These are phyloP conservation scores for Yamadazyma scolyti DNA, from an alignment of 805 yeast genomes.

Conservation along the genomic window DNA sequence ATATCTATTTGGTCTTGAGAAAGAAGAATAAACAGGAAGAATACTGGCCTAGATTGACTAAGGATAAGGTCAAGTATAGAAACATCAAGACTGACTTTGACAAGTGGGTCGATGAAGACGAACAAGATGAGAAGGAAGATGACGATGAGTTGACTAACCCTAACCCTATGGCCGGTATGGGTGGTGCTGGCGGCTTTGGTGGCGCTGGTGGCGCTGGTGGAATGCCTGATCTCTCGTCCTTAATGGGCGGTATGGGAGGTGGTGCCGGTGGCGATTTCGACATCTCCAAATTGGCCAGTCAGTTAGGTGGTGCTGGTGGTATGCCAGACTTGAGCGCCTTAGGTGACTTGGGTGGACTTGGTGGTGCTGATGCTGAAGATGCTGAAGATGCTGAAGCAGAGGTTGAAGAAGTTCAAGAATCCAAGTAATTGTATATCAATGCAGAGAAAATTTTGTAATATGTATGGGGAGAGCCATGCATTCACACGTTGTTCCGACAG, in stretches of 20 bases:
- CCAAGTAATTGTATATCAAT: slow-evolving; percentile 4
- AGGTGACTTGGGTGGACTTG: slow-evolving; percentile 22
- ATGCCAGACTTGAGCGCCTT: slow-evolving; percentile 11
- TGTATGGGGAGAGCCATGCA: too few species aligned
- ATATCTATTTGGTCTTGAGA: slow-evolving; percentile 59
- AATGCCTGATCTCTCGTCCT: slow-evolving; percentile 17
- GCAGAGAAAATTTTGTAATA: too few species aligned
- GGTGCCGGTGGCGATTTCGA: slow-evolving; percentile 32
- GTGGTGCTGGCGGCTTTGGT: slow-evolving; percentile 31
- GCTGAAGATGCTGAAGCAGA: slow-evolving; percentile 18
- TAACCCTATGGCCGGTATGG: slow-evolving; percentile 30
- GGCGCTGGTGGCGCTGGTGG: slow-evolving; percentile 31
- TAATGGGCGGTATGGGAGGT: slow-evolving; percentile 23
- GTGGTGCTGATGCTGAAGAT: slow-evolving; percentile 17
- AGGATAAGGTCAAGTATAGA: slow-evolving; percentile 75
- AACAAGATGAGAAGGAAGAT: slow-evolving; percentile 72
- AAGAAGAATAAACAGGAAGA: slow-evolving; percentile 68
- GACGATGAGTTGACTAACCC: slow-evolving; percentile 30
- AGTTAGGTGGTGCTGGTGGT: slow-evolving; percentile 40
- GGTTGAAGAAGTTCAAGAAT: slow-evolving; percentile 4
- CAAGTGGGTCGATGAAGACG: slow-evolving; percentile 98
- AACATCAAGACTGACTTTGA: slow-evolving; percentile 92
- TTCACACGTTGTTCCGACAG: too few species aligned
- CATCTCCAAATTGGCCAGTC: slow-evolving; percentile 37
- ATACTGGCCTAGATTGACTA: slow-evolving; percentile 94